Conservation (phyloP, 2,329 filamentous ascomycete species). For the Mycosphaerella arachidis region DNA sequence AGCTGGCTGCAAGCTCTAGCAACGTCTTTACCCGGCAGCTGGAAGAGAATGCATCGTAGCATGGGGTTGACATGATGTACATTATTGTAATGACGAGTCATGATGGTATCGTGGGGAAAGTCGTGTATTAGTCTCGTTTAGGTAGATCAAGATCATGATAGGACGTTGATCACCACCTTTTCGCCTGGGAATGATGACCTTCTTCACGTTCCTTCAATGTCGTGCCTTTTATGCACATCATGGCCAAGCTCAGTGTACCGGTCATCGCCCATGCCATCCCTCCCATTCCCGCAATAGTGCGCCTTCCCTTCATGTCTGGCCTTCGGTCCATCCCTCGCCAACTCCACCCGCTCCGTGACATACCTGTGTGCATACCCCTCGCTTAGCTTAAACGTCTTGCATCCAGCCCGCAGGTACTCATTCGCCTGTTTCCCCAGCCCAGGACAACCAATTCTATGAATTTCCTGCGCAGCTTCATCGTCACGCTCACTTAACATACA, state of each 20-base stretch:
- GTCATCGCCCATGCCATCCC: neutral
- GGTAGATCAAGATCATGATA: neutral
- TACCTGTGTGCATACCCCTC: neutral
- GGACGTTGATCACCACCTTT: neutral
- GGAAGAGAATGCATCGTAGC: neutral
- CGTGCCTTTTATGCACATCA: neutral
- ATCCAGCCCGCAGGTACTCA: neutral
- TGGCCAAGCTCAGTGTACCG: neutral
- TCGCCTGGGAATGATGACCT: neutral
- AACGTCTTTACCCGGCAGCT: neutral
- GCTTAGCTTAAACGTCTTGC: neutral
- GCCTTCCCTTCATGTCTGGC: neutral
- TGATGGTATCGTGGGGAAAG: neutral
- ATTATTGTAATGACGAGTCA: neutral
- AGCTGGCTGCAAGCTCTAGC: constrained; percentile 10
- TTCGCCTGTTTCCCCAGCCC: neutral
- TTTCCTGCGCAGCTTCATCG: neutral
- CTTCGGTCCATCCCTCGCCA: neutral
- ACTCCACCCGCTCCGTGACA: neutral
- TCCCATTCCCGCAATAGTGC: neutral
- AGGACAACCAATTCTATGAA: neutral
- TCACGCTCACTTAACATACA: neutral
- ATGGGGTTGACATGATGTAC: neutral
- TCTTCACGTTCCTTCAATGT: neutral
- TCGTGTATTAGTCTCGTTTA: neutral